Conservation (phyloP, 805 yeast genomes). For the Teunomyces aglyptinius region DNA sequence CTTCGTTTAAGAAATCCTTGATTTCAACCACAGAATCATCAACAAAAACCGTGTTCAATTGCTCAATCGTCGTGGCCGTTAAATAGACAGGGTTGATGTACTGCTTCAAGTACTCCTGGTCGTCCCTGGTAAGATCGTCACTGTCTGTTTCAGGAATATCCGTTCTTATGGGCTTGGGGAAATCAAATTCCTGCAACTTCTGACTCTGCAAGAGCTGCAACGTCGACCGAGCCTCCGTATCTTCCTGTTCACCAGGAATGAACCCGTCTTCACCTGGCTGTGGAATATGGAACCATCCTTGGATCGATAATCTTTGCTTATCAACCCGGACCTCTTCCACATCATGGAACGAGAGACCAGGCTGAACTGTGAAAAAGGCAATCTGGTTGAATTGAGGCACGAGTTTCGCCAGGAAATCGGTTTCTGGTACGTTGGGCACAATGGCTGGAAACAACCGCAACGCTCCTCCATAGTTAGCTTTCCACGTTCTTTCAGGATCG, state of each 20-base stretch:
- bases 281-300: constrained; percentile 99
- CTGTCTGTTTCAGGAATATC: constrained; percentile 40
- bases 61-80: constrained; percentile 25
- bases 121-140: constrained; percentile 29
- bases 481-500: constrained; percentile 88
- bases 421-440: constrained; percentile 83
- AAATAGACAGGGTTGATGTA: constrained; percentile 57
- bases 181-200: constrained; percentile 74
- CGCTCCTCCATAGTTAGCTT: constrained; percentile 91
- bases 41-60: constrained; percentile 52
- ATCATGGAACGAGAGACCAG: constrained; percentile 95
- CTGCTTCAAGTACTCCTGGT: constrained; percentile 47
- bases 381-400: constrained; percentile 95
- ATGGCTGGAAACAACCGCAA: constrained; percentile 82
- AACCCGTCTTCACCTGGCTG: constrained; percentile 88
- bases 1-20: constrained; percentile 56
- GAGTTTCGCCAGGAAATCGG: constrained; percentile 67
- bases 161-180: constrained; percentile 62
- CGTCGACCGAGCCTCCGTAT: constrained; percentile 70
- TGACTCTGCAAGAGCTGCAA: constrained; percentile 76
- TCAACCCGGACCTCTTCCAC: constrained; percentile 96
- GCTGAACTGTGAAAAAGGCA: constrained; percentile 93
- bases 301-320: constrained; percentile 86
- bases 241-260: constrained; percentile 78
- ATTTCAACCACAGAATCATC: constrained; percentile 73